These are phyloP conservation scores for Geoglossum glabrum DNA, from an alignment of 495 filamentous ascomycete genomes.

Conservation along the genomic window DNA sequence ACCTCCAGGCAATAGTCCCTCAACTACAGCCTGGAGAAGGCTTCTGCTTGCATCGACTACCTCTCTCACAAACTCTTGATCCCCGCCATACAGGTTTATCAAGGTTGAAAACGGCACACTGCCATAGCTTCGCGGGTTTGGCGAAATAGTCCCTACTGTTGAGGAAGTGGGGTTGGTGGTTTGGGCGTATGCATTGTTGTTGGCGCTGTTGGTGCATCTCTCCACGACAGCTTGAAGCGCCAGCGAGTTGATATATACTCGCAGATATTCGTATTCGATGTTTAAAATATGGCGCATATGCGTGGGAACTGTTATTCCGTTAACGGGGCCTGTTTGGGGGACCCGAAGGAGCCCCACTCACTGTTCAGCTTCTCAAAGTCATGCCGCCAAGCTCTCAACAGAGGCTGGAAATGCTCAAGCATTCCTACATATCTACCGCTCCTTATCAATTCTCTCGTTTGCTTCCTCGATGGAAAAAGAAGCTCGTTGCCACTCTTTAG, in stretches of 20 bases:
- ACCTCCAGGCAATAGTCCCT: constrained; percentile 60
- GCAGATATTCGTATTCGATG: constrained; percentile 48
- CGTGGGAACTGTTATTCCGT: constrained; percentile 32
- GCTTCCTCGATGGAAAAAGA: constrained; percentile 63
- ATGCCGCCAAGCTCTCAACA: constrained; percentile 51
- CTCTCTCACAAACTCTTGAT: constrained; percentile 66
- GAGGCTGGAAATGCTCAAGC: constrained; percentile 62
- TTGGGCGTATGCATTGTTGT: constrained; percentile 16
- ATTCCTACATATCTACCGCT: constrained; percentile 59
- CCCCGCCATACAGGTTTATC: constrained; percentile 35
- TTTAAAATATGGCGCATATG: constrained; percentile 66
- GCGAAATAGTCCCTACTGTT: background rate
- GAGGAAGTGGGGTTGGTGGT: constrained; percentile 1
- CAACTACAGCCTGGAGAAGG: constrained; percentile 61
- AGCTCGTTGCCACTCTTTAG: constrained; percentile 74
- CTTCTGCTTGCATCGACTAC: constrained; percentile 75
- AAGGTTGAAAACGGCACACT: constrained; percentile 28
- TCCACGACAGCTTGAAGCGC: constrained; percentile 89
- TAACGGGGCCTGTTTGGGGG: background rate
- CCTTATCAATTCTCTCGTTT: constrained; percentile 71
- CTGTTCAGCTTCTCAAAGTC: constrained; percentile 46
- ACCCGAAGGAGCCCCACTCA: constrained; percentile 17
- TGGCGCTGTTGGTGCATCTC: constrained; percentile 47
- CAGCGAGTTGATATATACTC: constrained; percentile 75
- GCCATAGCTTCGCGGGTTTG: constrained; percentile 4